Evolutionary conservation across 1,284 basidiomycete species (phyloP), one percentile per base, ranked within the genome.

Genomic region (Sanghuangporus weigelae): DNA sequence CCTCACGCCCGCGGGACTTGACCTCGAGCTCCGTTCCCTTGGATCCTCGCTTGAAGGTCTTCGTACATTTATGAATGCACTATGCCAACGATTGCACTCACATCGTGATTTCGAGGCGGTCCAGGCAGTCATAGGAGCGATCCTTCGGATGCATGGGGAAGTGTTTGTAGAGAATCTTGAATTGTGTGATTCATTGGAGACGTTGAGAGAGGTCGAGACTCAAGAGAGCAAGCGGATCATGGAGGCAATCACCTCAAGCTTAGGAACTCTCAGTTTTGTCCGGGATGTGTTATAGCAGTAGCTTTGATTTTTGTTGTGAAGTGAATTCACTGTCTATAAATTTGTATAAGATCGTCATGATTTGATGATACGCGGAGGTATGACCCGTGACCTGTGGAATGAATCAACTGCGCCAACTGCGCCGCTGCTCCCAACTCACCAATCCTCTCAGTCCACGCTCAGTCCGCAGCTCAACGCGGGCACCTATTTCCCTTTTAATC

Each of bases 81-180:
- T 99, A 19, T 83, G 82, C 2, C 82, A 79, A 60, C 86, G 96
- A 2, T 79, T 99, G 26, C 75, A 76, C 49, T 90, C 90, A 16
- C 92, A 90, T 69, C 84, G 86, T 57, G 96, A 99, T 75, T 99
- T 96, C 71, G 96, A 99, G 75, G 95, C 94, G 8, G 92, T 98
- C 1, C 95, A 99, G 75, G 87, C 95, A 0, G 81, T 96, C 73
- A 82, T 96, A 68, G 86, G 84, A 66, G 90, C 96, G 1, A 93
- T 97, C 74, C 76, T 98, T 26, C 84, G 84, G 19, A 82, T 94
- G 62, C 96, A 99, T 72, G 89, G 89, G 0, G 95, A 98, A 64
- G 78, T 88, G 0, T 77, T 98, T 38, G 80, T 95, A 39, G 80
- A 77, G 23, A 92, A 92, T 71, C 69, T 73, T 42, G 92, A 93